Evolutionary conservation across 441 rosid species (phyloP), one percentile per base, ranked within the genome.

Genomic region (Erysimum cheiri): DNA sequence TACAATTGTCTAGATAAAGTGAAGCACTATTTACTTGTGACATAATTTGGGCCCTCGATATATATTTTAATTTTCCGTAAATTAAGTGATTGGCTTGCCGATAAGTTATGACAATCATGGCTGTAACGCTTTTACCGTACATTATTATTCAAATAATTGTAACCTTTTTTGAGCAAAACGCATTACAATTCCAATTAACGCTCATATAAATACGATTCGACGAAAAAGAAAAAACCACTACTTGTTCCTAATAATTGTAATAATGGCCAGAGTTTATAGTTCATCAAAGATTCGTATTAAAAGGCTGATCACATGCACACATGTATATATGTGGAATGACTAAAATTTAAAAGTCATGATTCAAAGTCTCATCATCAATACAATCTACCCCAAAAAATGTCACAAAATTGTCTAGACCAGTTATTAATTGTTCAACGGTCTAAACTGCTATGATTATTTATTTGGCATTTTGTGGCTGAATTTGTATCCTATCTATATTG

Each of bases 221-320:
- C 53, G 28, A 17, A 46, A 49, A 67, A 60, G 15, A 56, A 35
- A 62, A 67, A 52, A 17, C 13, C 56, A 67, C 33, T 39, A 49
- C 9, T 47, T n/a, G 5, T 47, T 44, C 32, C 4, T 59, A 73
- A 49, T 65, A 49, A 65, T 55, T 55, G 63, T 60, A 41, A 53
- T 67, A 44, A 11, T 61, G 74, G 74, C 64, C 73, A 74, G 73
- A 46, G 78, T 32, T 60, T 46, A 33, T 60, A 14, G 32, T 66
- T 59, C 49, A 59, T 59, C 32, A 59, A 64, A 61, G 52, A 44
- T 67, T 67, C 73, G 58, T 54, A 68, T 61, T 39, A 46, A 74
- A 74, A 74, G 43, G 65, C 37, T 69, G 43, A 44, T 74, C 78
- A 74, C 78, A 69, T 69, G 78, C 74, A 74, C 46, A 74, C 74